Percentiles rank a stretch among this genome's conserved stretches.
Evolutionary conservation across 805 yeast genomes (phyloP).

Genomic region (Cyberlindnera mycetangii): DNA sequence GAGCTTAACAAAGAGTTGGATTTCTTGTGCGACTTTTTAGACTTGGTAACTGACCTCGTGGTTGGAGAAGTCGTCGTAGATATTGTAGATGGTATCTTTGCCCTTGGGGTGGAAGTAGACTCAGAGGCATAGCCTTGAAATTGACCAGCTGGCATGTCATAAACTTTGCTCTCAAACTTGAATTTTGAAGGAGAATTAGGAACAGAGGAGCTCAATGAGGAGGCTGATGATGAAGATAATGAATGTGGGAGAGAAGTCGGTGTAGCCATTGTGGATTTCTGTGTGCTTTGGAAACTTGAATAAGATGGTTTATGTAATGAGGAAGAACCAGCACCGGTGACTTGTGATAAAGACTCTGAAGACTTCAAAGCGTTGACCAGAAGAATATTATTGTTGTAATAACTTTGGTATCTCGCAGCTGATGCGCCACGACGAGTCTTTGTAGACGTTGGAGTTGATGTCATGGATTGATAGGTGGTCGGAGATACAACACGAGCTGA

Average conservation of each 20-base stretch:
- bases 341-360: constrained; percentile 30
- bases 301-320: constrained; percentile 20
- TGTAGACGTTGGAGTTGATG: constrained; percentile 31
- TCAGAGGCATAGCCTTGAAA: constrained; percentile 2
- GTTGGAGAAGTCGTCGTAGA: constrained; percentile 7
- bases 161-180: constrained; percentile 36
- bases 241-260: constrained; percentile 15
- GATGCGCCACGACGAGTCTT: constrained; percentile 34
- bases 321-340: constrained; percentile 4
- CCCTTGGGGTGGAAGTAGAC: constrained; percentile 6
- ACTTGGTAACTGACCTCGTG: constrained; percentile 9
- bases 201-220: constrained; percentile 16
- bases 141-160: constrained; percentile 32
- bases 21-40: constrained; percentile 20
- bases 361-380: constrained; percentile 45
- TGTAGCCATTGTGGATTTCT: constrained; percentile 10
- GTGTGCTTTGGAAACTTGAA: constrained; percentile 21
- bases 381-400: constrained; percentile 43
- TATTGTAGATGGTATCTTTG: background rate
- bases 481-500: constrained; percentile 10
- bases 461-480: constrained; percentile 10
- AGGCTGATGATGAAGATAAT: constrained; percentile 18
- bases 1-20: constrained; percentile 24
- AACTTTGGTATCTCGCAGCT: constrained; percentile 48
- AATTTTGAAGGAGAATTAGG: constrained; percentile 28